These are phyloP conservation scores for Talaromyces thailandensis DNA, from an alignment of 495 filamentous ascomycete genomes.

Conservation along the genomic window DNA sequence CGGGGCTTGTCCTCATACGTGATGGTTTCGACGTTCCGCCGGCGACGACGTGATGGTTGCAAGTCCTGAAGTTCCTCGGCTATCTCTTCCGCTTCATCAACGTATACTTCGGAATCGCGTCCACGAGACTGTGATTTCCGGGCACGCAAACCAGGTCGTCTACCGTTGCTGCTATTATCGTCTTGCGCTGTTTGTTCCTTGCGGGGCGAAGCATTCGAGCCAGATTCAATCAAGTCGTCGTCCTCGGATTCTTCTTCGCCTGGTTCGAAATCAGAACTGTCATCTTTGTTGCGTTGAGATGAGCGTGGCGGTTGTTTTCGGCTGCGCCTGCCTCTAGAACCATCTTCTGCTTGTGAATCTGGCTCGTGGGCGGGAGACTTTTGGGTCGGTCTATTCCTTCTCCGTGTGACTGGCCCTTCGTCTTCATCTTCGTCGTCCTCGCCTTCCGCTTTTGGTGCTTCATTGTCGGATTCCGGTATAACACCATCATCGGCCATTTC, in stretches of 20 bases:
- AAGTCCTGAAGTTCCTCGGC: constrained; percentile 69
- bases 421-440: constrained; percentile 62
- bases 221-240: constrained; percentile 48
- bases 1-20: constrained; percentile 50
- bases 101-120: constrained; percentile 37
- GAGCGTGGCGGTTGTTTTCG: constrained; percentile 37
- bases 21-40: constrained; percentile 43
- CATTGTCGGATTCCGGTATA: constrained; percentile 44
- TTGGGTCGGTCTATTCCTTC: constrained; percentile 35
- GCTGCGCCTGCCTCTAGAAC: constrained; percentile 36
- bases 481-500: constrained; percentile 38
- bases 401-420: constrained; percentile 49
- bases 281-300: constrained; percentile 52
- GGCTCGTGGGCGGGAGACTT: constrained; percentile 25
- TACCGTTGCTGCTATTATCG: constrained; percentile 38
- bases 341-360: constrained; percentile 23
- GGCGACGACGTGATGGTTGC: constrained; percentile 43
- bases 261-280: constrained; percentile 85
- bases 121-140: constrained; percentile 44
- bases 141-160: constrained; percentile 43
- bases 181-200: constrained; percentile 36
- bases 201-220: constrained; percentile 31
- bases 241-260: constrained; percentile 51
- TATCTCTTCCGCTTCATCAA: constrained; percentile 59
- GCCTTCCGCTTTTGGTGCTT: constrained; percentile 22